A percentile compares a stretch with the other conserved stretches of the same genome.
phyloP scores from a whole-genome alignment of 2,329 filamentous ascomycete genomes.

The Paraphaeosphaeria minitans region DNA sequence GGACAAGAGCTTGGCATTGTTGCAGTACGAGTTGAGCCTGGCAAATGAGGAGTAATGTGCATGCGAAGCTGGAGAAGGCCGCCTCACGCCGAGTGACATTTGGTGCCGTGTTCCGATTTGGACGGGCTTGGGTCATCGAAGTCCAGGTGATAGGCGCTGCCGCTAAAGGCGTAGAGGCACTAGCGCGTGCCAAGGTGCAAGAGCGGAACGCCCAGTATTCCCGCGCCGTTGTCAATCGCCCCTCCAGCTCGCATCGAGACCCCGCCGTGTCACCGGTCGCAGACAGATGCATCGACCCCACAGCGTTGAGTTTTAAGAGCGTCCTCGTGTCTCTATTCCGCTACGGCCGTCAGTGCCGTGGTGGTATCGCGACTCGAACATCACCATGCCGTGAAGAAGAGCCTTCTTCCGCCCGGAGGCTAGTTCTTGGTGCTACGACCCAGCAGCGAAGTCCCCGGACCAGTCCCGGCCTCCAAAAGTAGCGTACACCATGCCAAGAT shows the following conservation, averaged over 20 bases:
- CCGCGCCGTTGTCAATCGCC: slow-evolving; percentile 19
- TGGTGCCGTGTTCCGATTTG: slow-evolving; percentile 4
- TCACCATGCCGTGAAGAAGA: not conserved
- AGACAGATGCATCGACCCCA: not conserved
- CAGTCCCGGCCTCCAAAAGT: not conserved
- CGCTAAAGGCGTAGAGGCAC: slow-evolving; percentile 8
- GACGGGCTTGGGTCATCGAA: slow-evolving; percentile 1
- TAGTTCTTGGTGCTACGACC: not conserved
- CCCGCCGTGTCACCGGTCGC: slow-evolving; percentile 6
- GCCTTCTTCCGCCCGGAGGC: slow-evolving; percentile 2
- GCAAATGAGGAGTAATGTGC: slow-evolving; percentile 4
- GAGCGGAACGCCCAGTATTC: slow-evolving; percentile 34
- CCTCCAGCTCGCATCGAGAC: slow-evolving; percentile 19
- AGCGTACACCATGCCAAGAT: slow-evolving; percentile 10
- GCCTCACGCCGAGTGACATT: not conserved
- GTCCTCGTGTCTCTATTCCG: slow-evolving; percentile 14
- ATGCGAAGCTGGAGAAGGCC: slow-evolving; percentile 3
- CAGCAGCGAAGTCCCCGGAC: slow-evolving; percentile 3
- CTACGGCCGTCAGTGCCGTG: not conserved
- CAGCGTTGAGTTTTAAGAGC: not conserved
- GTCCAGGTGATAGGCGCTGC: slow-evolving; percentile 14
- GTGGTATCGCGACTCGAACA: not conserved
- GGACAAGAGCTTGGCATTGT: slow-evolving; percentile 1
- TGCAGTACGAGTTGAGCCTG: not conserved
- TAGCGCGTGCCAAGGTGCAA: slow-evolving; percentile 1